Percentiles rank a stretch among this genome's conserved stretches.
phyloP scores from a whole-genome alignment of 345 rosid species.

The Ricinus communis region DNA sequence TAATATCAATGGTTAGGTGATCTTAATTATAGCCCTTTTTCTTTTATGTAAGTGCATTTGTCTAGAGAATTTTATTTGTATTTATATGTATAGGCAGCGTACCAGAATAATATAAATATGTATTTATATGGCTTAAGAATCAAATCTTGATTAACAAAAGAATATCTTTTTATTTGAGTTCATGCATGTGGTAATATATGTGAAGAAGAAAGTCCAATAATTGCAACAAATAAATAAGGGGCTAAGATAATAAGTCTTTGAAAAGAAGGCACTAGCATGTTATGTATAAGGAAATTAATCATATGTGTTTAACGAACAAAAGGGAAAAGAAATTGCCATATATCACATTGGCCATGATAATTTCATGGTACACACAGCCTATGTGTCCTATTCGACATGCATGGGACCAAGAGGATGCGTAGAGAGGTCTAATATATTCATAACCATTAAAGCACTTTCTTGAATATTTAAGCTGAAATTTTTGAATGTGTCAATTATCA shows the following conservation, averaged over 20 bases:
- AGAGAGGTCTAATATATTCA: not conserved
- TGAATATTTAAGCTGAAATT: conserved; percentile 9
- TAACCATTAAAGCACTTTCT: not conserved
- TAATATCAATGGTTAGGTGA: too few relatives aligned
- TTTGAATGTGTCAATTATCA: conserved; percentile 14
- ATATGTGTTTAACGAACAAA: not conserved
- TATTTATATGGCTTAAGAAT: too few relatives aligned
- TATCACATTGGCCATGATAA: conserved; percentile 6
- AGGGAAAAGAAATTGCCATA: too few relatives aligned
- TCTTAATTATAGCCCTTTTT: too few relatives aligned
- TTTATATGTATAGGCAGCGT: too few relatives aligned
- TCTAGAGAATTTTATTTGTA: too few relatives aligned
- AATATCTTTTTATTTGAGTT: not conserved
- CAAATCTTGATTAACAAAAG: too few relatives aligned
- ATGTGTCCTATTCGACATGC: not conserved
- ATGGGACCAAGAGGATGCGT: conserved; percentile 26
- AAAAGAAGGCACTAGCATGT: not conserved
- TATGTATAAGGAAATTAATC: too few relatives aligned
- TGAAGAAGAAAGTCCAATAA: not conserved
- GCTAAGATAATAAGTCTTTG: not conserved
- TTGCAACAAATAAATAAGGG: not conserved
- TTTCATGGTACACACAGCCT: not conserved
- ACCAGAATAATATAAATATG: too few relatives aligned
- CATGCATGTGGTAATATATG: not conserved
- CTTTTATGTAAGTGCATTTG: too few relatives aligned